These are phyloP conservation scores for Kodamaea sp. DNA, from an alignment of 1,139 yeast species.

Conservation along the genomic window DNA sequence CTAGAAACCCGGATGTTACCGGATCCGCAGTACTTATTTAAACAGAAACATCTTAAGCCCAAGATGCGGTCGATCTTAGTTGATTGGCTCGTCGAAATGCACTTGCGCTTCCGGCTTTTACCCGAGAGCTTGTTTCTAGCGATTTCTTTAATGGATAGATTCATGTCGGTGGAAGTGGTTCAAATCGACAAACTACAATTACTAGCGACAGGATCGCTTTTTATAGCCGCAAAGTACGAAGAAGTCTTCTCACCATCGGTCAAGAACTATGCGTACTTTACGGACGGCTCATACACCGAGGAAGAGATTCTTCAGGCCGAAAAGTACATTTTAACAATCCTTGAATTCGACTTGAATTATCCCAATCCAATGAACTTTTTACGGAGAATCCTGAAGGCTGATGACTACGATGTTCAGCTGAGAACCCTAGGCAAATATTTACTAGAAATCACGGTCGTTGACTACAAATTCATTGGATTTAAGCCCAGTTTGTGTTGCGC, in stretches of 20 bases:
- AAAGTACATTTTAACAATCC: conserved; percentile 69
- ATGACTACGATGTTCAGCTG: conserved; percentile 87
- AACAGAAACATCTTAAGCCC: conserved; percentile 76
- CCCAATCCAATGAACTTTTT: conserved; percentile 95
- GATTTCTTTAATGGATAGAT: conserved; percentile 86
- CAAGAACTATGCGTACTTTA: conserved; percentile 81
- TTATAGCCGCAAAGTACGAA: conserved; percentile 93
- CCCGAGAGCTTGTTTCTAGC: conserved; percentile 92
- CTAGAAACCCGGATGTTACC: conserved; percentile 78
- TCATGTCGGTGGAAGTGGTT: conserved; percentile 75
- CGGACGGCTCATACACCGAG: conserved; percentile 80
- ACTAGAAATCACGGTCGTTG: conserved; percentile 76
- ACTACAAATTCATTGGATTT: conserved; percentile 73
- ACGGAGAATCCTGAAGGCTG: conserved; percentile 91
- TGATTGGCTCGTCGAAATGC: conserved; percentile 95
- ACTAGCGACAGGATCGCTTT: conserved; percentile 84
- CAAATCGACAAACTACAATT: conserved; percentile 83
- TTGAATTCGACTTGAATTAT: conserved; percentile 76
- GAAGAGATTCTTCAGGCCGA: conserved; percentile 88
- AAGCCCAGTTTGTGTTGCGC: conserved; percentile 86
- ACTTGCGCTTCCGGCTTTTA: conserved; percentile 74
- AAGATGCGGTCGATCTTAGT: conserved; percentile 85
- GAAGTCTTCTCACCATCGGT: conserved; percentile 92
- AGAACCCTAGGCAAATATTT: conserved; percentile 90
- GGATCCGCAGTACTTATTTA: conserved; percentile 65